Evolutionary conservation across 2,329 filamentous ascomycete genomes (phyloP), one percentile per base, ranked within the genome.

Genomic region (Aphanoascus verrucosus): DNA sequence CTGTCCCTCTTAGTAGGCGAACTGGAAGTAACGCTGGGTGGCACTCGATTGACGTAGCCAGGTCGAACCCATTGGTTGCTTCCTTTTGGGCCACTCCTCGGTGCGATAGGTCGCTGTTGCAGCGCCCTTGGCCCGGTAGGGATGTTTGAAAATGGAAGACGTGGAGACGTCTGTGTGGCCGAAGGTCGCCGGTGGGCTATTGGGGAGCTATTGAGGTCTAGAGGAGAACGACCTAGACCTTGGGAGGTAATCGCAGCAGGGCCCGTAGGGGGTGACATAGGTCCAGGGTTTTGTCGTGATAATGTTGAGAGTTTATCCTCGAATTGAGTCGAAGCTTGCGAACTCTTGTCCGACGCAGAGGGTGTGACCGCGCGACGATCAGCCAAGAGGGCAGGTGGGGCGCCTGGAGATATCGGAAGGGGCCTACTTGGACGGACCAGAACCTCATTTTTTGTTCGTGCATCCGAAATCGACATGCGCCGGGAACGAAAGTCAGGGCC

Each of bases 101-200:
- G 63, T 12, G 61, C 60, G 35, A 63, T 56, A 6, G 62, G 60
- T 46, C 66, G 64, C 54, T 67, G 64, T 54, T 67, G 65, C 44
- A 67, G 62, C 5, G 69, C 69, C 49, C 70, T 68, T 34, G 70
- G 70, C 2, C 69, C 70, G 7, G 69, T 72, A 11, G 70, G 70
- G 17, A 72, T 67, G 34, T 58, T 67, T 8, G 67, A 63, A 23
- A 65, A 57, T 45, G 64, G 61, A 60, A 67, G 65, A 11, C 62
- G 63, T 17, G 70, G 69, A 3, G 70, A 72, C 5, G 67, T 70
- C 9, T 41, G 40, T 2, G 9, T 51, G 7, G 41, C 23, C n/a
- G 53, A 51, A 41, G 32, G 51, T 9, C 51, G 42, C 5, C 51
- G 51, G 38, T 38, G 50, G 2, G 51, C 12, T 20, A 48, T 31